A percentile compares a stretch with the other conserved stretches of the same genome.
Evolutionary conservation across 148 eudicot species (phyloP).

Genomic region (Chenopodium suecicum): DNA sequence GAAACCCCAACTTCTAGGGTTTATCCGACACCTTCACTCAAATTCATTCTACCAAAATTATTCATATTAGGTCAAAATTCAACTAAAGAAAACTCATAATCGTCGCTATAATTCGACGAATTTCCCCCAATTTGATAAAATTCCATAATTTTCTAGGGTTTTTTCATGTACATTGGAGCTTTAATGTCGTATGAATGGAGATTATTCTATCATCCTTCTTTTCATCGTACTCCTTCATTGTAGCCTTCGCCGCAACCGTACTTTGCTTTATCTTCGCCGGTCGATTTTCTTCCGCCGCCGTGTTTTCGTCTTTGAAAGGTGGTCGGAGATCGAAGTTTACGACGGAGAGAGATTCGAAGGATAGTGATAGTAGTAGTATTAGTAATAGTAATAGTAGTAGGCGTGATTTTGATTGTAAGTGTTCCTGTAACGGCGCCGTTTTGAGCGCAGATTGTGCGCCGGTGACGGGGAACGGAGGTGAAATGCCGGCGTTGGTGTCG

Average conservation of each 20-base stretch:
- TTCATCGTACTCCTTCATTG: constrained; percentile 28
- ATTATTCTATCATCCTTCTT: constrained; percentile 30
- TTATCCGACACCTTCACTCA: constrained; percentile 10
- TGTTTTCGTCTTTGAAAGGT: constrained; percentile 14
- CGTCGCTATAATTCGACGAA: background rate
- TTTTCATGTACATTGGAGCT: constrained; percentile 37
- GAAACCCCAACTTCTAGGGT: constrained; percentile 27
- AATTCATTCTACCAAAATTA: background rate
- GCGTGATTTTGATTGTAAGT: background rate
- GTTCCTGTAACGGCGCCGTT: constrained; percentile 35
- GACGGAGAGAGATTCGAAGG: constrained; percentile 12
- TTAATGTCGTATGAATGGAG: constrained; percentile 70
- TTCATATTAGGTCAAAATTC: background rate
- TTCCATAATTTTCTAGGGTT: constrained; percentile 31
- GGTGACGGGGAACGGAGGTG: constrained; percentile 33
- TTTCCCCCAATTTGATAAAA: background rate
- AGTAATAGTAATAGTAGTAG: constrained; percentile 4
- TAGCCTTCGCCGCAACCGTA: constrained; percentile 36
- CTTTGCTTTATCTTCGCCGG: constrained; percentile 39
- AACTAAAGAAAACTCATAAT: background rate
- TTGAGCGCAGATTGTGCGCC: constrained; percentile 20
- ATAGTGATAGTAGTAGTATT: constrained; percentile 8
- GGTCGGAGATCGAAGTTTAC: background rate
- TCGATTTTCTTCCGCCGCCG: constrained; percentile 30
- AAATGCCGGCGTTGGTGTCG: constrained; percentile 40